phyloP scores from a whole-genome alignment of 306 rosid species.

The Acacia acuminata region DNA sequence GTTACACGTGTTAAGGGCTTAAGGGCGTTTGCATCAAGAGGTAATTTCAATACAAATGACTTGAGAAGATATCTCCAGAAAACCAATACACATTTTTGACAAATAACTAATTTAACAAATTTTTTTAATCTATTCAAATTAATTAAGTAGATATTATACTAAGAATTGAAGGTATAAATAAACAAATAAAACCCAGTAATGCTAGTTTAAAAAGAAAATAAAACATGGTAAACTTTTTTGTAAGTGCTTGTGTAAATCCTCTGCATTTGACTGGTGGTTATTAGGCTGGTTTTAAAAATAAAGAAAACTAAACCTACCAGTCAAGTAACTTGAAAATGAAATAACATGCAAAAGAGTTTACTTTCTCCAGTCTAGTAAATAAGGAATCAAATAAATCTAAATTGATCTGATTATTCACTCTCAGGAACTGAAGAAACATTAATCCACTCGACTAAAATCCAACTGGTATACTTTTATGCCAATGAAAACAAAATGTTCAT shows the following conservation, averaged over 20 bases:
- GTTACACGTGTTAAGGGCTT: no score
- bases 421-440: not conserved
- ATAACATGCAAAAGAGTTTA: not conserved
- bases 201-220: not conserved
- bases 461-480: not conserved
- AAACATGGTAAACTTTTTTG: not conserved
- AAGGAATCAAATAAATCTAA: constrained; percentile 1
- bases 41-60: no score
- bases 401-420: constrained; percentile 4
- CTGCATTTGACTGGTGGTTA: constrained; percentile 45
- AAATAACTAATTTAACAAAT: no score
- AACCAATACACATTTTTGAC: no score
- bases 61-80: no score
- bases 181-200: not conserved
- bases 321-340: constrained; percentile 35
- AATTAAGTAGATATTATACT: no score
- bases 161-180: no score
- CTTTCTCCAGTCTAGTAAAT: not conserved
- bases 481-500: not conserved
- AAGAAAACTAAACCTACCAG: constrained; percentile 41
- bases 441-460: not conserved
- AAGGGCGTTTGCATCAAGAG: no score
- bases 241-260: not conserved
- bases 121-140: no score
- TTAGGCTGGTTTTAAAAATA: not conserved